Conservation (phyloP, 2,329 filamentous ascomycete genomes). For the Trichophyton benhamiae region DNA sequence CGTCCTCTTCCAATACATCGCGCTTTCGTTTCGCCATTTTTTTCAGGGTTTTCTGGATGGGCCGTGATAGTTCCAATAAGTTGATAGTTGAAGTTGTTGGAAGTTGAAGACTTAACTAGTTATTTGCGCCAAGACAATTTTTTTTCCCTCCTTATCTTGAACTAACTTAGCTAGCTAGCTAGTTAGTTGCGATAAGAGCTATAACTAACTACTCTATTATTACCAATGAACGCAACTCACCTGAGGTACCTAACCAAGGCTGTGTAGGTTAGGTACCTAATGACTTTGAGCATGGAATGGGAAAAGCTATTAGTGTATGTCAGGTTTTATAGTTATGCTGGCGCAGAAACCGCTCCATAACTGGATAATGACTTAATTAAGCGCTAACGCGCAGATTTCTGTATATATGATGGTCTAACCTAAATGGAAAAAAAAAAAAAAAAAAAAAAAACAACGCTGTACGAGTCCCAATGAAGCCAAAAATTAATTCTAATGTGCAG, state of each 20-base stretch:
- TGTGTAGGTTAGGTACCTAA: too few species aligned
- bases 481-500: conserved; percentile 2
- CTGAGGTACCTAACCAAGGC: too few species aligned
- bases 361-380: background rate
- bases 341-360: background rate
- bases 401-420: background rate
- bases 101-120: background rate
- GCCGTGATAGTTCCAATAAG: background rate
- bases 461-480: background rate
- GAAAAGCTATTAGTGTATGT: background rate
- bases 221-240: too few species aligned
- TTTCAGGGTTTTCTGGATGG: background rate
- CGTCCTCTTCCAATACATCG: conserved; percentile 20
- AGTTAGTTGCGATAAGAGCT: too few species aligned
- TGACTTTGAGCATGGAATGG: too few species aligned
- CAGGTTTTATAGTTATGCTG: background rate
- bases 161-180: too few species aligned
- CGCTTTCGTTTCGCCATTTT: conserved; percentile 30
- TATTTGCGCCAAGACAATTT: conserved; percentile 2
- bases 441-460: background rate
- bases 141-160: background rate
- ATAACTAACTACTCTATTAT: too few species aligned
- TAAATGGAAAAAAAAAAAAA: background rate
- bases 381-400: background rate
- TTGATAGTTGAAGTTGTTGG: background rate